Evolutionary conservation across 1,284 basidiomycete genomes (phyloP).

Genomic region (Ceratobasidium sp.): DNA sequence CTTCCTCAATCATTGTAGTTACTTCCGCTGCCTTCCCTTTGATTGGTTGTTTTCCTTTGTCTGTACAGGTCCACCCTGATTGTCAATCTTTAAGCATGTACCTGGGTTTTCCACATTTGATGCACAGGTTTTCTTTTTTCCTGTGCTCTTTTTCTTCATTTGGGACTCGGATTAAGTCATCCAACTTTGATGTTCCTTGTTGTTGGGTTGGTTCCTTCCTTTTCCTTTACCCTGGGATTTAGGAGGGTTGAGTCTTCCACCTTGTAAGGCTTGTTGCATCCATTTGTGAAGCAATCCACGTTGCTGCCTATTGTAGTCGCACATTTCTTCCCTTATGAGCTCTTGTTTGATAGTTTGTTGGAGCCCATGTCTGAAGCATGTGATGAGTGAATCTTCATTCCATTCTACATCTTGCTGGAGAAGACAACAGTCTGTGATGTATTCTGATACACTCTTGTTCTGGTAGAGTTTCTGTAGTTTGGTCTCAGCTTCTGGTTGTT

Average conservation of each 20-base stretch:
- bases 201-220: background rate
- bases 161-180: background rate
- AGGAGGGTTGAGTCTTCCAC: background rate
- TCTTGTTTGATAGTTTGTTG: too few relatives aligned
- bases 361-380: background rate
- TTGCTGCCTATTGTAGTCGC: too few relatives aligned
- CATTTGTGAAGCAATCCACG: too few relatives aligned
- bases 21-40: too few relatives aligned
- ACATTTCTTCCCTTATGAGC: too few relatives aligned
- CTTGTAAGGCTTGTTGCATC: too few relatives aligned
- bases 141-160: constrained; percentile 4
- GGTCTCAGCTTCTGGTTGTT: too few relatives aligned
- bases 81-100: background rate
- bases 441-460: background rate
- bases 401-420: constrained; percentile 3
- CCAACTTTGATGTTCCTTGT: background rate
- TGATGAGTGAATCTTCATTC: background rate
- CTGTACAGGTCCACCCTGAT: background rate
- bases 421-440: background rate
- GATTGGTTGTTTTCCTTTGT: too few relatives aligned
- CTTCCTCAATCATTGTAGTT: too few relatives aligned
- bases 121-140: background rate
- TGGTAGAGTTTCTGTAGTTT: background rate
- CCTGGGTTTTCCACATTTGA: constrained; percentile 6
- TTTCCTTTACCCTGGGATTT: too few relatives aligned